Evolutionary conservation across 257 asterid genomes (phyloP), one percentile per base, ranked within the genome.

Genomic region (Solanum bulbocastanum): DNA sequence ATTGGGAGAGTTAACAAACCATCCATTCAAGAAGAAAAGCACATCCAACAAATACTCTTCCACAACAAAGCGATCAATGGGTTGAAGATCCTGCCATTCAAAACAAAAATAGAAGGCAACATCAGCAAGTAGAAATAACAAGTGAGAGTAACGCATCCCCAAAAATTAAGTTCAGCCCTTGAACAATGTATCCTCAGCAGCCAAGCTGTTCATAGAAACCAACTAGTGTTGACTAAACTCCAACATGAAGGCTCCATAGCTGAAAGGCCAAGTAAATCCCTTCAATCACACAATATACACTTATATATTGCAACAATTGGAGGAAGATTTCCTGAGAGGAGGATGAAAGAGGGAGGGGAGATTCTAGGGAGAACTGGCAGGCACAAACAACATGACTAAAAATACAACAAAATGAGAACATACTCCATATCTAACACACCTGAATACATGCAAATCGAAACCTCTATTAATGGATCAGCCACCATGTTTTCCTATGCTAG

Each of bases 31-130:
- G 93, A 90, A 97, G 36, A 92, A 91, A 87, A 97, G 98, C 90
- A 96, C 98, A 76, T 97, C 99, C 95, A 97, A 88, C 90, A 97
- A 86, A 92, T 96, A 97, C 91, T 97, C 99, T 92, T 97, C 99
- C 90, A 94, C 99, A 49, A 97, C 95, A 62, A 94, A 95, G 81
- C 98, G 98, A 90, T 97, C 99, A 62, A 97, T 92, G 73, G 98
- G 97, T 88, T 93, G 98, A 91, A 96, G 87, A 90, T 95, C 98
- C 99, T 97, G 97, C 92, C 71, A 89, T 83, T 52, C 72, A 86
- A 84, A 85, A 78, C 42, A 87, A 42, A 78, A 88, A 88, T 42
- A 6, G 25, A 10, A 73, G 84, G 44, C 20, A 71, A 90, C 42
- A 81, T 81, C 66, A 81, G 68, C 27, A 46, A 81, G 85, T 46